Evolutionary conservation across 495 filamentous ascomycete genomes (phyloP), one percentile per base, ranked within the genome.

Genomic region (Geoglossum glabrum): DNA sequence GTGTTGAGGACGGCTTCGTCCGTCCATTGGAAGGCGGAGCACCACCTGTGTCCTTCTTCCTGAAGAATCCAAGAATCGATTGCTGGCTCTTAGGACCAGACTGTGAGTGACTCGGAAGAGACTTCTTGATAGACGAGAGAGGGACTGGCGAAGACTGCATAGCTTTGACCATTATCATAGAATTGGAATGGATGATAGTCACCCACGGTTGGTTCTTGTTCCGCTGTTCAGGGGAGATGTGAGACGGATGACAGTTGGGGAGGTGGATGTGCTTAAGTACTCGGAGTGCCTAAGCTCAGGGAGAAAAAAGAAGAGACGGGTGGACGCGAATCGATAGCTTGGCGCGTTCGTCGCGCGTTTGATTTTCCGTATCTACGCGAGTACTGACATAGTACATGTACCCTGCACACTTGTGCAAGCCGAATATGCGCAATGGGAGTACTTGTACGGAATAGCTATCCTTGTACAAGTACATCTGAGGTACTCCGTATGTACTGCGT

Each of bases 61-160:
- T 75, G 63, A 95, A 94, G 74, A 95, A 95, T 36, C 86, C 85
- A 3, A 89, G 73, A 54, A 95, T 92, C 10, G 78, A 79, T 61
- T 82, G 86, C 70, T 90, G 84, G 64, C 79, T 84, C 64, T 84
- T 87, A 71, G 77, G 64, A 26, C 67, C 68, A 9, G 65, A 70
- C 56, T 66, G 70, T 7, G 67, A 65, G 60, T 54, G 58, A 28
- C 1, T 28, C n/a, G 66, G 63, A 54, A 64, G 50, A 55, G 61
- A 46, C 61, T 71, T 65, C 57, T 68, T 66, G 46, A 60, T 30
- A 11, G 56, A 58, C 11, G 56, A 33, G 21, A 21, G 33, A 5
- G 34, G 33, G 23, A 33, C 19, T 19, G 33, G 54, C 19, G 54
- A 56, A 56, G 54, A 56, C 54, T 56, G 26, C 19, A 26, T 15